These are phyloP conservation scores for Apiospora marii DNA, from an alignment of 2,329 filamentous ascomycete genomes.

Conservation along the genomic window DNA sequence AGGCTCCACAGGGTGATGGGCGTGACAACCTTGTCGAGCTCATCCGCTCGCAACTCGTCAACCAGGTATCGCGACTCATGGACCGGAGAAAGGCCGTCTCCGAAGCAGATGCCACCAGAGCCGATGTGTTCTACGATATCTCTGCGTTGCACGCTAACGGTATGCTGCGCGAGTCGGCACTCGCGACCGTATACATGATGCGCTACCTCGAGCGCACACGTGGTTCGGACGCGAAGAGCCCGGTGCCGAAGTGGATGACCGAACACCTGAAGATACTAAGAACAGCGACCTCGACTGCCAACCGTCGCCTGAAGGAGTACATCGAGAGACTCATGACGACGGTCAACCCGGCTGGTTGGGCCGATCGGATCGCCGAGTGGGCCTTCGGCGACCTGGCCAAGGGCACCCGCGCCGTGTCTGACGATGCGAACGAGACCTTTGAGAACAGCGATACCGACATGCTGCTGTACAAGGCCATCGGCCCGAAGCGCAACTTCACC, in stretches of 20 bases:
- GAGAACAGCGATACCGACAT: constrained; percentile 32
- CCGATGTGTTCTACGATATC: constrained; percentile 38
- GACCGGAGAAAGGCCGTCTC: background rate
- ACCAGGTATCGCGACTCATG: background rate
- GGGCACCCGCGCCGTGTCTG: constrained; percentile 22
- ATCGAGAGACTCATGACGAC: constrained; percentile 43
- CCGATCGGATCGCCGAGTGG: constrained; percentile 47
- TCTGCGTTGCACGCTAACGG: constrained; percentile 46
- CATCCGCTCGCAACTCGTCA: background rate
- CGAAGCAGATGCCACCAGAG: background rate
- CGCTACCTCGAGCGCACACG: constrained; percentile 38
- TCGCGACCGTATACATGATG: constrained; percentile 42
- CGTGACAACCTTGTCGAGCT: background rate
- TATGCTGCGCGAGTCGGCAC: constrained; percentile 46
- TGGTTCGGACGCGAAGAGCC: constrained; percentile 41
- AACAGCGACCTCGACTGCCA: constrained; percentile 33
- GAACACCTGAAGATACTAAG: constrained; percentile 44
- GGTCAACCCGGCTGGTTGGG: constrained; percentile 46
- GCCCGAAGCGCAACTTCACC: constrained; percentile 29
- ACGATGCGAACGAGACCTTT: constrained; percentile 28
- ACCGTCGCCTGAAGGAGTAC: constrained; percentile 41
- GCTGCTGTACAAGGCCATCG: constrained; percentile 40
- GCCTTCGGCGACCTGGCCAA: constrained; percentile 36
- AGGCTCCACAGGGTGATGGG: background rate
- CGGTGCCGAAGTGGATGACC: constrained; percentile 44